A percentile compares a stretch with the other conserved stretches of the same genome.
These are phyloP conservation scores for Westerdykella ornata DNA, from an alignment of 2,329 filamentous ascomycete species.

Conservation along the genomic window DNA sequence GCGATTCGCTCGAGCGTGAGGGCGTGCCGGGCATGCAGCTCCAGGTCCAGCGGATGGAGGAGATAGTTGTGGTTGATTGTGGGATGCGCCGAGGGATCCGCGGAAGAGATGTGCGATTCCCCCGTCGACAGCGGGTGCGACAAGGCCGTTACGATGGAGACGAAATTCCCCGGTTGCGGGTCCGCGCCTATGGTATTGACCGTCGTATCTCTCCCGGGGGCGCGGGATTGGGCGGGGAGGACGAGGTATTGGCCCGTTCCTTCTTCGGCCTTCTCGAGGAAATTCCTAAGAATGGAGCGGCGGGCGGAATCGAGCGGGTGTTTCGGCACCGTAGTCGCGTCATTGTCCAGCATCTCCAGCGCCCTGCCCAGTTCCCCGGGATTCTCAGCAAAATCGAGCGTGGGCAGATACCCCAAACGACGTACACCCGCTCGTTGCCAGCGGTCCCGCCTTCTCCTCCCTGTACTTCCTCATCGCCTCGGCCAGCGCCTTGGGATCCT, in stretches of 20 bases:
- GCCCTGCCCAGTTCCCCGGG: not conserved
- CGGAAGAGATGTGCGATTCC: slow-evolving; percentile 27
- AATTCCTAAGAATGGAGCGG: slow-evolving; percentile 8
- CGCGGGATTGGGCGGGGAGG: slow-evolving; percentile 25
- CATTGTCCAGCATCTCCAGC: not conserved
- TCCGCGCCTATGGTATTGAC: slow-evolving; percentile 15
- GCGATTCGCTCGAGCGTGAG: slow-evolving; percentile 32
- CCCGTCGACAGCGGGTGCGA: slow-evolving; percentile 33
- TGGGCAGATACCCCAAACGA: slow-evolving; percentile 9
- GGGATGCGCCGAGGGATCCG: slow-evolving; percentile 27
- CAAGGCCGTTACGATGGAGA: slow-evolving; percentile 8
- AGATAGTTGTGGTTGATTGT: slow-evolving; percentile 39
- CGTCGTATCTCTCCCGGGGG: slow-evolving; percentile 39
- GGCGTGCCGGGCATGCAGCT: slow-evolving; percentile 33
- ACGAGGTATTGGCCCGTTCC: slow-evolving; percentile 10
- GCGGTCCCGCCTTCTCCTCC: slow-evolving; percentile 4
- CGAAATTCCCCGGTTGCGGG: slow-evolving; percentile 10
- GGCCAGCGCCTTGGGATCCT: slow-evolving; percentile 4
- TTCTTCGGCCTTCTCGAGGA: slow-evolving; percentile 22
- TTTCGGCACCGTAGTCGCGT: not conserved
- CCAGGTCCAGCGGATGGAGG: slow-evolving; percentile 39
- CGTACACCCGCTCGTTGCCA: slow-evolving; percentile 1
- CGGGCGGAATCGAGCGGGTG: slow-evolving; percentile 24
- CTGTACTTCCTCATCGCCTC: slow-evolving; percentile 7
- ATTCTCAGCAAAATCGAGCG: slow-evolving; percentile 5